Conservation (phyloP, 1,139 yeast genomes). For the Blastobotrys apis region DNA sequence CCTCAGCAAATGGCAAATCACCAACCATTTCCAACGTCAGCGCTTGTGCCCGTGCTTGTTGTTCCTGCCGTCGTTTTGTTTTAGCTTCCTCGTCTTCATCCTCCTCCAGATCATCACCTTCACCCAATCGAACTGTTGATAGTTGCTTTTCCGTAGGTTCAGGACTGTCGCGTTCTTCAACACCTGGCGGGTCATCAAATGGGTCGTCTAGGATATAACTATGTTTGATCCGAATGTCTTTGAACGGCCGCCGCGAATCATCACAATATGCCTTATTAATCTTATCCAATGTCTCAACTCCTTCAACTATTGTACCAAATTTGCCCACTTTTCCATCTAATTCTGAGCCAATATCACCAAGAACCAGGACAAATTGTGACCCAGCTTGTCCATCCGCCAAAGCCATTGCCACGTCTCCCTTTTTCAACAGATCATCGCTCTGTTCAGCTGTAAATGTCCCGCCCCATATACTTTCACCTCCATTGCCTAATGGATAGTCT, state of each 20-base stretch:
- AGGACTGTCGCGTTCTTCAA: slow-evolving; percentile 32
- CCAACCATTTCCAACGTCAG: slow-evolving; percentile 61
- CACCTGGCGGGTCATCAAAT: slow-evolving; percentile 40
- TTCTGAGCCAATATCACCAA: slow-evolving; percentile 24
- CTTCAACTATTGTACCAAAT: slow-evolving; percentile 55
- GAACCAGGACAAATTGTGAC: slow-evolving; percentile 34
- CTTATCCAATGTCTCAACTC: slow-evolving; percentile 42
- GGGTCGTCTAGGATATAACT: slow-evolving; percentile 54
- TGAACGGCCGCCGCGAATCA: slow-evolving; percentile 40
- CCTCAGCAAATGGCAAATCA: slow-evolving; percentile 56
- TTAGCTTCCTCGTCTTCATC: slow-evolving; percentile 28
- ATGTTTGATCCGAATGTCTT: slow-evolving; percentile 51
- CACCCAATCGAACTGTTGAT: slow-evolving; percentile 37
- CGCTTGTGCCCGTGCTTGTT: slow-evolving; percentile 49
- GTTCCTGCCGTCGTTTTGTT: slow-evolving; percentile 28
- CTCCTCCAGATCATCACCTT: slow-evolving; percentile 24
- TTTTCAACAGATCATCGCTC: slow-evolving; percentile 22
- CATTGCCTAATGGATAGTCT: slow-evolving; percentile 38
- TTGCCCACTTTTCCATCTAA: slow-evolving; percentile 27
- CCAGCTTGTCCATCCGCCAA: slow-evolving; percentile 27
- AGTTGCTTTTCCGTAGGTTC: slow-evolving; percentile 39
- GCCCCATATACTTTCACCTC: slow-evolving; percentile 39
- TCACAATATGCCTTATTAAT: slow-evolving; percentile 44
- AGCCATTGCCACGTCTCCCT: slow-evolving; percentile 43
- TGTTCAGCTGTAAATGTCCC: slow-evolving; percentile 22